Percentiles rank a stretch among this genome's conserved stretches.
Conservation (phyloP, 2,329 filamentous ascomycete species). For the Aspergillus tanneri region DNA sequence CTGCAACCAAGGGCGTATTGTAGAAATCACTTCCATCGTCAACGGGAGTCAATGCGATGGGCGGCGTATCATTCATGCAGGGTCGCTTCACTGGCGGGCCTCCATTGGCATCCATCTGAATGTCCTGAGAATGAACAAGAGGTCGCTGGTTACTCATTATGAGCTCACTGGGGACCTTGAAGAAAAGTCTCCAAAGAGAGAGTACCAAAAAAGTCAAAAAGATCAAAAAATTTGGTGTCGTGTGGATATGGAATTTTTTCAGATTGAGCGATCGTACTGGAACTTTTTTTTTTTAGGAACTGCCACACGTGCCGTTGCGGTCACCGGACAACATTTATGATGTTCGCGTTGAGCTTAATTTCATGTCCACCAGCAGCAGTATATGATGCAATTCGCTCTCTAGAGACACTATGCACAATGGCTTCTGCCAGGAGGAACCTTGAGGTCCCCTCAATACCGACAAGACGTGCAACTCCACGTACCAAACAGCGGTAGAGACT, state of each 20-base stretch:
- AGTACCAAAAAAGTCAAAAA: conserved; percentile 10
- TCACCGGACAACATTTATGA: conserved; percentile 31
- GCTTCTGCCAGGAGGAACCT: conserved; percentile 18
- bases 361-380: too few species aligned
- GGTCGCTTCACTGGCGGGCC: conserved; percentile 28
- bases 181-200: conserved; percentile 2
- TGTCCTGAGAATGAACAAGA: conserved; percentile 11
- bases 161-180: not conserved
- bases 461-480: conserved; percentile 14
- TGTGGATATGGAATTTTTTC: conserved; percentile 3
- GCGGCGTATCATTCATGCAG: conserved; percentile 30
- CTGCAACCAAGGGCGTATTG: conserved; percentile 37
- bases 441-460: conserved; percentile 8
- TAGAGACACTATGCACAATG: conserved; percentile 12
- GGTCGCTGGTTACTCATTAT: conserved; percentile 30
- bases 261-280: conserved; percentile 9
- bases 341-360: conserved; percentile 13
- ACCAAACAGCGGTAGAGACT: conserved; percentile 30
- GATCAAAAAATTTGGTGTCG: not conserved
- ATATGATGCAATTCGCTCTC: not conserved
- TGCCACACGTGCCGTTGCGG: conserved; percentile 28
- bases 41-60: conserved; percentile 29
- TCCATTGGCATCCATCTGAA: conserved; percentile 18
- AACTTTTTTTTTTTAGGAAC: conserved; percentile 28
- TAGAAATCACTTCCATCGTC: conserved; percentile 46